A percentile compares a stretch with the other conserved stretches of the same genome.
Conservation (phyloP, 805 yeast species). For the Blastobotrys chiropterorum region DNA sequence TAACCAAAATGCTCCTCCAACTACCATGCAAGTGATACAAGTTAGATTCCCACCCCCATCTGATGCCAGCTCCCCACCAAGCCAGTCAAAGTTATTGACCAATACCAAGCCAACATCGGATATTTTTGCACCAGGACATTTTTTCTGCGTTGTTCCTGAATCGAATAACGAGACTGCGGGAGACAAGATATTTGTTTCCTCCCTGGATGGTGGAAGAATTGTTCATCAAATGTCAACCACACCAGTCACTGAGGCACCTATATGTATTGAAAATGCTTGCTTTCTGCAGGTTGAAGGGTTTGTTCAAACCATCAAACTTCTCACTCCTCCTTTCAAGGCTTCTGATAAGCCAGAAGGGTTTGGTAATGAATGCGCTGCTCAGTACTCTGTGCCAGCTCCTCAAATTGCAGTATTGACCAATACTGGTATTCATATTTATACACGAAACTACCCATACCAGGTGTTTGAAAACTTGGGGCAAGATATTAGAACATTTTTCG, state of each 20-base stretch:
- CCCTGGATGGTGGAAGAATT: constrained; percentile 75
- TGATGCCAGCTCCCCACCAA: constrained; percentile 8
- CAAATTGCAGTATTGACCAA: constrained; percentile 79
- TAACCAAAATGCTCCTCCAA: constrained; percentile 24
- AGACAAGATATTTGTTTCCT: constrained; percentile 59
- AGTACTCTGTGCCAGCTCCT: constrained; percentile 60
- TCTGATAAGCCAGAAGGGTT: constrained; percentile 73
- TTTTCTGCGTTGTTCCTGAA: constrained; percentile 53
- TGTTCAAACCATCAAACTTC: constrained; percentile 67
- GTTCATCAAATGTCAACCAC: constrained; percentile 45
- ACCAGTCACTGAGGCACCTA: constrained; percentile 19
- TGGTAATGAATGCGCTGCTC: constrained; percentile 82
- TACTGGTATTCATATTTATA: constrained; percentile 68
- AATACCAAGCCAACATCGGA: constrained; percentile 52
- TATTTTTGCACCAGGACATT: constrained; percentile 81
- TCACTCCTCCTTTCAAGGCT: constrained; percentile 66
- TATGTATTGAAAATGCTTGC: constrained; percentile 74
- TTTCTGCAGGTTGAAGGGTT: constrained; percentile 53
- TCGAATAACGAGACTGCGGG: constrained; percentile 22
- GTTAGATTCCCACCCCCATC: constrained; percentile 42
- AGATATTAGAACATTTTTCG: constrained; percentile 61
- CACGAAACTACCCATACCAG: constrained; percentile 74
- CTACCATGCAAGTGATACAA: constrained; percentile 33
- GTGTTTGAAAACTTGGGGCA: constrained; percentile 63
- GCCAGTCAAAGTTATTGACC: constrained; percentile 33